Evolutionary conservation across 2,329 filamentous ascomycete genomes (phyloP).

Genomic region (Penicillium sp.): DNA sequence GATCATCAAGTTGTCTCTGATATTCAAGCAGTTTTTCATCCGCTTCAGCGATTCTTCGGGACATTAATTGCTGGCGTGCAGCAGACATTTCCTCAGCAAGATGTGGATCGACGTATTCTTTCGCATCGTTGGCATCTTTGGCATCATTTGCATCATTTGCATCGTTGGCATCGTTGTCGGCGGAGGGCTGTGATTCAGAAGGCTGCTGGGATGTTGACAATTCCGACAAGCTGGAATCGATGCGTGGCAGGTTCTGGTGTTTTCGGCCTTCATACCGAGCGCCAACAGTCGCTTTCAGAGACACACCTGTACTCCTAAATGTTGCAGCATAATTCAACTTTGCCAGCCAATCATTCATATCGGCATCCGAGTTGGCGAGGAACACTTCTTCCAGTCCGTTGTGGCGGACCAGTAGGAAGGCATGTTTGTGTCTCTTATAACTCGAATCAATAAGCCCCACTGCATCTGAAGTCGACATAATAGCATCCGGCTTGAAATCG

Average conservation of each 20-base stretch:
- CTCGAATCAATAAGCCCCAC: conserved; percentile 80
- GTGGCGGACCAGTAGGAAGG: conserved; percentile 85
- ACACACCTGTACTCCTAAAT: conserved; percentile 85
- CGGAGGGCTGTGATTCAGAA: conserved; percentile 63
- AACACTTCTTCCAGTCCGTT: conserved; percentile 86
- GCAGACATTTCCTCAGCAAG: conserved; percentile 82
- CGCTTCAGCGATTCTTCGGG: conserved; percentile 75
- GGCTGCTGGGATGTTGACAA: conserved; percentile 60
- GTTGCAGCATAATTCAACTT: conserved; percentile 96
- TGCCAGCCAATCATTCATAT: conserved; percentile 94
- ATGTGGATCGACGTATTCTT: conserved; percentile 62
- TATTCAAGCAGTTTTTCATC: conserved; percentile 70
- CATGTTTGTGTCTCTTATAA: conserved; percentile 92
- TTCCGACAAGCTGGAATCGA: conserved; percentile 55
- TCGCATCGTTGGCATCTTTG: conserved; percentile 5
- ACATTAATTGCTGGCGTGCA: conserved; percentile 77
- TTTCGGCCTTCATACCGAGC: conserved; percentile 79
- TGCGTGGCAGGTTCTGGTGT: conserved; percentile 53
- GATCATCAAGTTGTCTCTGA: conserved; percentile 74
- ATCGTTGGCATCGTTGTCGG: background rate
- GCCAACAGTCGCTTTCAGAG: conserved; percentile 82
- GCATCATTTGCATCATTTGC: conserved; percentile 9
- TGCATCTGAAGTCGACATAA: conserved; percentile 90
- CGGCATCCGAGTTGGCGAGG: conserved; percentile 80
- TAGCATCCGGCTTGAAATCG: conserved; percentile 87